phyloP scores from a whole-genome alignment of 306 rosid species.

The Pyrus bretschneideri region DNA sequence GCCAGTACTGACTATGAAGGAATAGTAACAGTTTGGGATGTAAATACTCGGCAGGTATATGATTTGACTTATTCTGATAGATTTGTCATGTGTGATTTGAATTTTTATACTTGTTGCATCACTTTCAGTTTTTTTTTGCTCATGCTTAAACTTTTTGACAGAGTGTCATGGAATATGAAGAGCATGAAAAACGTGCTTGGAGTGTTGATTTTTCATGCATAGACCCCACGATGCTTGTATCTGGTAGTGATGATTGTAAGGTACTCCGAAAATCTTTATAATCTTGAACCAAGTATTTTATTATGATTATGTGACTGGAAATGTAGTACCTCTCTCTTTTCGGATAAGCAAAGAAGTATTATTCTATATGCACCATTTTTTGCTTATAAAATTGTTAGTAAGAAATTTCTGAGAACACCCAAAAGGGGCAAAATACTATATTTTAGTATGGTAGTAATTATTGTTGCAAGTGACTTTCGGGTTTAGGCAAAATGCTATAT shows the following conservation, averaged over 20 bases:
- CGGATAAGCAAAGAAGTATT: neutral
- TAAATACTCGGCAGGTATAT: slow-evolving; percentile 79
- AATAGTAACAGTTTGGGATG: slow-evolving; percentile 95
- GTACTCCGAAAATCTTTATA: slow-evolving; percentile 29
- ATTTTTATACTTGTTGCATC: slow-evolving; percentile 3
- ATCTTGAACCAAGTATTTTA: neutral
- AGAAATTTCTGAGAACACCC: neutral
- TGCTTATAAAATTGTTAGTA: neutral
- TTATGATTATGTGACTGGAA: slow-evolving; percentile 7
- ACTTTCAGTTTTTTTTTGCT: neutral
- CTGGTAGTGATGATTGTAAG: slow-evolving; percentile 99
- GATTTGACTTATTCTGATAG: neutral
- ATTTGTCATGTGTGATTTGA: slow-evolving; percentile 5
- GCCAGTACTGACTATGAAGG: slow-evolving; percentile 99
- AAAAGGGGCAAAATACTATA: neutral
- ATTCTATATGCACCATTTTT: neutral
- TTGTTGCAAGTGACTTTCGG: neutral
- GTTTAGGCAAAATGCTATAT: neutral
- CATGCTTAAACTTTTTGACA: slow-evolving; percentile 18
- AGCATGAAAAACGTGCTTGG: slow-evolving; percentile 99
- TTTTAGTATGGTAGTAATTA: neutral
- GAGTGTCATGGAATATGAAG: slow-evolving; percentile 98
- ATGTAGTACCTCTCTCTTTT: neutral
- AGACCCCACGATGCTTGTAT: slow-evolving; percentile 92
- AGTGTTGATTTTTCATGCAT: slow-evolving; percentile 96